phyloP scores from a whole-genome alignment of 805 yeast genomes.

The Naumovozyma baii region DNA sequence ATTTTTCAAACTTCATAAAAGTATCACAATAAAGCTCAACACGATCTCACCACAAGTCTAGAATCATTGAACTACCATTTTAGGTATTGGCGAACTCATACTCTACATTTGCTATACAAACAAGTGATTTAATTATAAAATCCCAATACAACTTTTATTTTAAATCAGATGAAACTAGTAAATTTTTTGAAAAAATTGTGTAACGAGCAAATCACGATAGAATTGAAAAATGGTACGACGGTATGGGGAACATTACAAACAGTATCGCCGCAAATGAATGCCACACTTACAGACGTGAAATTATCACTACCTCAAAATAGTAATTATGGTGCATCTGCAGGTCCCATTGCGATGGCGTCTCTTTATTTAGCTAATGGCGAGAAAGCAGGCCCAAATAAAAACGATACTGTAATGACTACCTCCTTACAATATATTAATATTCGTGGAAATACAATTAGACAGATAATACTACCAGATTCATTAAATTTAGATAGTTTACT shows the following conservation, averaged over 20 bases:
- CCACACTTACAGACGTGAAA: constrained; percentile 68
- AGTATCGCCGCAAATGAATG: constrained; percentile 87
- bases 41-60: no score
- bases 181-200: constrained; percentile 72
- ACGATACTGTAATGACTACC: constrained; percentile 42
- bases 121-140: no score
- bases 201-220: constrained; percentile 82
- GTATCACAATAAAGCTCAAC: no score
- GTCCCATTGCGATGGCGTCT: constrained; percentile 18
- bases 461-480: constrained; percentile 76
- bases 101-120: no score
- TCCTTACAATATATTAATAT: constrained; percentile 67
- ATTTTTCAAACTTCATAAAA: no score
- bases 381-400: constrained; percentile 1
- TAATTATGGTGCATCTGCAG: neutral
- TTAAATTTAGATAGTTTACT: constrained; percentile 59
- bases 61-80: no score
- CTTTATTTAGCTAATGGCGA: constrained; percentile 15
- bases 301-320: constrained; percentile 43
- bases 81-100: no score
- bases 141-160: no score
- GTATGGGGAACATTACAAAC: constrained; percentile 76
- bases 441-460: constrained; percentile 82
- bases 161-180: constrained; percentile 24
- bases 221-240: constrained; percentile 81